phyloP scores from a whole-genome alignment of 257 asterid genomes.

The Euphrasia confusa region DNA sequence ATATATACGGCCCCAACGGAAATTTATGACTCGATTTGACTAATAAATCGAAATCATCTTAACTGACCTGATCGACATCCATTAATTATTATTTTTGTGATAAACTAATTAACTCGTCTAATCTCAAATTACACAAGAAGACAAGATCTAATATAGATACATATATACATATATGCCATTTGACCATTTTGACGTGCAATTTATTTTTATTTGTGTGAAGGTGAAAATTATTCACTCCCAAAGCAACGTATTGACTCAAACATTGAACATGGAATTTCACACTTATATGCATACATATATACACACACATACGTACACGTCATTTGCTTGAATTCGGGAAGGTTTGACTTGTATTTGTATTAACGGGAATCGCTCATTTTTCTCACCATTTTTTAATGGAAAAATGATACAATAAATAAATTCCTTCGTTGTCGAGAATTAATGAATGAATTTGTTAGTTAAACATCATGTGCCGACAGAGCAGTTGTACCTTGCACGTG shows the following conservation, averaged over 20 bases:
- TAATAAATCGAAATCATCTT: too few species aligned
- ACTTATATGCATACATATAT: too few species aligned
- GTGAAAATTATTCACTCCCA: background rate
- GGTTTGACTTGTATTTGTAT: constrained; percentile 34
- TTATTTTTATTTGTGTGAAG: too few species aligned
- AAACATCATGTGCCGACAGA: constrained; percentile 35
- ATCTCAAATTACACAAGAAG: background rate
- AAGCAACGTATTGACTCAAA: too few species aligned
- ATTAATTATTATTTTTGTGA: too few species aligned
- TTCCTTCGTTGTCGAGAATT: constrained; percentile 6
- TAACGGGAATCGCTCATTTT: constrained; percentile 21
- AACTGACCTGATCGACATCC: too few species aligned
- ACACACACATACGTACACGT: too few species aligned
- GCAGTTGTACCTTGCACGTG: constrained; percentile 30
- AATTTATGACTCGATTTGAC: too few species aligned
- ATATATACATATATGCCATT: background rate
- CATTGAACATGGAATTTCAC: too few species aligned
- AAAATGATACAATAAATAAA: background rate
- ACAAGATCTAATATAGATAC: background rate
- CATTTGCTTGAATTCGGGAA: constrained; percentile 22
- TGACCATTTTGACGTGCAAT: background rate
- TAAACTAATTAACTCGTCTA: too few species aligned
- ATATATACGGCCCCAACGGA: too few species aligned
- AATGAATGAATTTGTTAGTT: constrained; percentile 19
- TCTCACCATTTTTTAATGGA: background rate